Evolutionary conservation across 257 asterid genomes (phyloP).

Genomic region (Prunella vulgaris): DNA sequence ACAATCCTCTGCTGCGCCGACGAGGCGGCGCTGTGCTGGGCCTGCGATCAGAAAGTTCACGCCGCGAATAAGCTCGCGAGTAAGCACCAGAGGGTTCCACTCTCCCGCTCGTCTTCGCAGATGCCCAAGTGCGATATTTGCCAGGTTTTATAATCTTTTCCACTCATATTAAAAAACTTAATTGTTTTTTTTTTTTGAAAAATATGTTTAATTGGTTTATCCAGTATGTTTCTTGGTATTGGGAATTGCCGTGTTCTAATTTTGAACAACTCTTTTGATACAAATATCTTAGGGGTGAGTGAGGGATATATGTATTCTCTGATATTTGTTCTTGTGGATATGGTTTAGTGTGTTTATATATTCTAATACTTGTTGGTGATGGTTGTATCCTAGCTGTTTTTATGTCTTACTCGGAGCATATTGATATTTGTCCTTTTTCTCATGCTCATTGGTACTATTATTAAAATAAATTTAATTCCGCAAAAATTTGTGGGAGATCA

Average conservation of each 20-base stretch:
- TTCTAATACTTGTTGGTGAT: no score
- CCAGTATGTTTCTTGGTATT: not conserved
- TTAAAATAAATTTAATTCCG: not conserved
- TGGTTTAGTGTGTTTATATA: not conserved
- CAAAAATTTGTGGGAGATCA: no score
- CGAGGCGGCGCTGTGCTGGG: conserved; percentile 76
- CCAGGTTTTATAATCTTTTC: conserved; percentile 40
- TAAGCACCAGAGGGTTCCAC: conserved; percentile 74
- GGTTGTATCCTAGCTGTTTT: not conserved
- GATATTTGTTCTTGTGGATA: not conserved
- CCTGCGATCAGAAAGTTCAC: conserved; percentile 70
- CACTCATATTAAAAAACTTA: not conserved
- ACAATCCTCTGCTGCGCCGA: conserved; percentile 81
- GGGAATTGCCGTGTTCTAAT: not conserved
- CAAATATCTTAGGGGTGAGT: not conserved
- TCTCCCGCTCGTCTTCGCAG: conserved; percentile 47
- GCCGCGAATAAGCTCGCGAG: conserved; percentile 74
- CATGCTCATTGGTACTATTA: not conserved
- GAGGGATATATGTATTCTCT: not conserved
- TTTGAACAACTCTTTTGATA: not conserved
- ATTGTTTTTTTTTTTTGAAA: no score
- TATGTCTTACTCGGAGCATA: not conserved
- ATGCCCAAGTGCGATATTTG: conserved; percentile 90
- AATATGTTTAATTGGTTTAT: no score
- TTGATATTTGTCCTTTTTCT: not conserved